These are phyloP conservation scores for Mycosphaerella sp. DNA, from an alignment of 2,329 filamentous ascomycete genomes.

Conservation along the genomic window DNA sequence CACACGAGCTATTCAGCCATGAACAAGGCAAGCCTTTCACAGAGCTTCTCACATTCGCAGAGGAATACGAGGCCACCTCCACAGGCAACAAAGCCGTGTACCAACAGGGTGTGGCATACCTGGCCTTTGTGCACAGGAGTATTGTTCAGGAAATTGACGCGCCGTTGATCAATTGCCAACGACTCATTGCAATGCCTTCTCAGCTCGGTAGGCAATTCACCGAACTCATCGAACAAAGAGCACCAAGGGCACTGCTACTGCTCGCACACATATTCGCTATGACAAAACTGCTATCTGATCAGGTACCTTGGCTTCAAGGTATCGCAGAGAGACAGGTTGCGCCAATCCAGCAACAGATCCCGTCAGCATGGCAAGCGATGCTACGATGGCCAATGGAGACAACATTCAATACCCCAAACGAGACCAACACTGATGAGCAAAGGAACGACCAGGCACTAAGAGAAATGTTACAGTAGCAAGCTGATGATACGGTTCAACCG, in stretches of 20 bases:
- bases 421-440: background rate
- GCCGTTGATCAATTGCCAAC: conserved; percentile 20
- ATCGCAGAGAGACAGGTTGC: conserved; percentile 20
- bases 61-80: conserved; percentile 20
- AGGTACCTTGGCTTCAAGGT: conserved; percentile 24
- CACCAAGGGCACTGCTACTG: conserved; percentile 23
- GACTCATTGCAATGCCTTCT: conserved; percentile 26
- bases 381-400: conserved; percentile 25
- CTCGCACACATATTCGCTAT: conserved; percentile 25
- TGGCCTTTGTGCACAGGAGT: conserved; percentile 24
- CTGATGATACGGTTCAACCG: background rate
- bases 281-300: conserved; percentile 24
- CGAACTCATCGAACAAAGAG: conserved; percentile 22
- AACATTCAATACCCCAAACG: conserved; percentile 1
- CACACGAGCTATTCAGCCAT: conserved; percentile 21
- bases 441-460: background rate
- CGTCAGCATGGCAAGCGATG: conserved; percentile 6
- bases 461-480: background rate
- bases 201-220: conserved; percentile 23
- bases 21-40: conserved; percentile 24
- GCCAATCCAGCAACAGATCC: background rate
- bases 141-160: conserved; percentile 20
- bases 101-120: conserved; percentile 20
- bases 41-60: conserved; percentile 20
- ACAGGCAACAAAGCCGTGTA: conserved; percentile 21